phyloP scores from a whole-genome alignment of 129 eudicot species.

The Deinandra increscens region DNA sequence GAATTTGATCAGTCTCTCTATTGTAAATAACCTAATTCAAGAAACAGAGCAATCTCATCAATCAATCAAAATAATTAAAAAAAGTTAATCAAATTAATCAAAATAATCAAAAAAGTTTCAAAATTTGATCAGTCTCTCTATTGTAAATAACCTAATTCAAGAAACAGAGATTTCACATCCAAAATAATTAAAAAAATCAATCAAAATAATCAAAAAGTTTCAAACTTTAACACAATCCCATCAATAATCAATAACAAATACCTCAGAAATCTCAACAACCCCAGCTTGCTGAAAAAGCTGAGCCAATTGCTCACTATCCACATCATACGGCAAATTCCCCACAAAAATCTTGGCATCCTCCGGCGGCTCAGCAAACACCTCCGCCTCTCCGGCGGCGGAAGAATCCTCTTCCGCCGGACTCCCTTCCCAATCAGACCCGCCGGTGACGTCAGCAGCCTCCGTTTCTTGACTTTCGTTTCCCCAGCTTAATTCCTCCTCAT shows the following conservation, averaged over 20 bases:
- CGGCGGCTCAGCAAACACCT: constrained; percentile 41
- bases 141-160: too few species aligned
- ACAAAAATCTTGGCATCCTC: constrained; percentile 82
- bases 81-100: too few species aligned
- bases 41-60: too few species aligned
- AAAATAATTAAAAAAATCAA: too few species aligned
- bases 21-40: too few species aligned
- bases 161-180: too few species aligned
- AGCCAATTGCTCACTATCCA: constrained; percentile 76
- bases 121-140: too few species aligned
- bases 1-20: too few species aligned
- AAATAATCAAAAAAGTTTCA: too few species aligned
- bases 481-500: constrained; percentile 39
- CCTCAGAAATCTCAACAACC: constrained; percentile 82
- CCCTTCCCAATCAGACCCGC: constrained; percentile 15
- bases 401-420: not conserved
- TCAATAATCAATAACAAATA: constrained; percentile 7
- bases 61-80: too few species aligned
- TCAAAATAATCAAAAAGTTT: too few species aligned
- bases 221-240: not conserved
- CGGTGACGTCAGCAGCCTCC: constrained; percentile 17
- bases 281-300: constrained; percentile 80
- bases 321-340: constrained; percentile 80
- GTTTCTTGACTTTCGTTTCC: constrained; percentile 17
- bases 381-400: constrained; percentile 14